These are phyloP conservation scores for Spiromastix sp. DNA, from an alignment of 2,329 filamentous ascomycete genomes.

Conservation along the genomic window DNA sequence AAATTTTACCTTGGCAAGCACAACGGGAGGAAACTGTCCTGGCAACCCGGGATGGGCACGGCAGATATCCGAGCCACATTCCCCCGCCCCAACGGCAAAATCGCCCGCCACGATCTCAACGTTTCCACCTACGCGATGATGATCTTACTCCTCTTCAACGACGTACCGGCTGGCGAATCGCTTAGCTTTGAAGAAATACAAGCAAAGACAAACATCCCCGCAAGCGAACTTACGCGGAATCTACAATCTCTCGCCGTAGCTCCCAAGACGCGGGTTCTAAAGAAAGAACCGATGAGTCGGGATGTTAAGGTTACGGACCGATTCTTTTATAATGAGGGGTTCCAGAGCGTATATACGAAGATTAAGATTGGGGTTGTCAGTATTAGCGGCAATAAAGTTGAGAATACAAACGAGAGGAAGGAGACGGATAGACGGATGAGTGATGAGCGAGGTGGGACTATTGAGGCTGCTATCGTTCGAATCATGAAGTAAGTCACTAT, in stretches of 20 bases:
- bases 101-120: conserved; percentile 75
- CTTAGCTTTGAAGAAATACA: conserved; percentile 69
- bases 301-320: conserved; percentile 64
- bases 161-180: conserved; percentile 44
- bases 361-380: conserved; percentile 83
- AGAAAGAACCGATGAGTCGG: conserved; percentile 72
- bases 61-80: conserved; percentile 79
- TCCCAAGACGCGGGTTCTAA: conserved; percentile 69
- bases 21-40: conserved; percentile 78
- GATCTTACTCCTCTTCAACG: conserved; percentile 81
- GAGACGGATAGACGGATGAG: conserved; percentile 42
- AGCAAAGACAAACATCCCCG: conserved; percentile 66
- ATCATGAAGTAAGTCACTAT: conserved; percentile 40
- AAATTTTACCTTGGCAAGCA: conserved; percentile 80
- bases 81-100: conserved; percentile 60
- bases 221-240: conserved; percentile 62
- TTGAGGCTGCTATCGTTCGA: conserved; percentile 43
- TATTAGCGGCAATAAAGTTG: conserved; percentile 68
- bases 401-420: conserved; percentile 53
- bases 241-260: conserved; percentile 73
- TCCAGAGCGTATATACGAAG: conserved; percentile 71
- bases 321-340: conserved; percentile 74
- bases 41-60: conserved; percentile 66
- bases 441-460: conserved; percentile 38
- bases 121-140: conserved; percentile 91